Percentiles rank a stretch among this genome's conserved stretches.
These are phyloP conservation scores for Trichoderma erinaceum DNA, from an alignment of 495 filamentous ascomycete genomes.

Conservation along the genomic window DNA sequence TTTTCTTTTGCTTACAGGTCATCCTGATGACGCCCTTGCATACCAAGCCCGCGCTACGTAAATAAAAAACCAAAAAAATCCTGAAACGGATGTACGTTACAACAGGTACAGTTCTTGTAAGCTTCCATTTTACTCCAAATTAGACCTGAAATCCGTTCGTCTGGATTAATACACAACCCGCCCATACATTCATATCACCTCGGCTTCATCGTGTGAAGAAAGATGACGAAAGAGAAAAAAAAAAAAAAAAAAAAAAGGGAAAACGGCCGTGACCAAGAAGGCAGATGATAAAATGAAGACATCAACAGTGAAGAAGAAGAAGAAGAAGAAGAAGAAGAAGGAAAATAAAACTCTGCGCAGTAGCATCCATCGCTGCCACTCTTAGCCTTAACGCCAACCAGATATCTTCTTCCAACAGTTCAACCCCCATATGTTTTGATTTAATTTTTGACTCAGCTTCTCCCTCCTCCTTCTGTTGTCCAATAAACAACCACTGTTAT, in stretches of 20 bases:
- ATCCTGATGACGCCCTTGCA: background rate
- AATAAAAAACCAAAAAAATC: background rate
- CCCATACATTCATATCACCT: background rate
- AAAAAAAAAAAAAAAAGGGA: background rate
- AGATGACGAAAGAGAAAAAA: background rate
- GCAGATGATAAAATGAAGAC: background rate
- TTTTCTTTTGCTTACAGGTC: background rate
- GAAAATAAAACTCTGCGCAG: background rate
- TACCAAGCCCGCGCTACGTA: background rate
- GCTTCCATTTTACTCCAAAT: background rate
- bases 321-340: background rate
- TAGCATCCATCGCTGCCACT: background rate
- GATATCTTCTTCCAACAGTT: background rate
- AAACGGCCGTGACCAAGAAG: background rate
- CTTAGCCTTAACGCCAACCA: constrained; percentile 5
- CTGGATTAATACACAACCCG: background rate
- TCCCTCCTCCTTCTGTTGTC: constrained; percentile 5
- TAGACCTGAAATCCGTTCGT: background rate
- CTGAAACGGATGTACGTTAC: background rate
- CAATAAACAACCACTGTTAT: constrained; percentile 10
- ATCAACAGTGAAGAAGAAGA: background rate
- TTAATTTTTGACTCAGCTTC: background rate
- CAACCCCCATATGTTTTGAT: background rate
- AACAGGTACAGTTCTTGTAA: background rate
- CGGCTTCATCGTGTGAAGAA: background rate